Evolutionary conservation across 306 rosid species (phyloP).

Genomic region (Dryas octopetala): DNA sequence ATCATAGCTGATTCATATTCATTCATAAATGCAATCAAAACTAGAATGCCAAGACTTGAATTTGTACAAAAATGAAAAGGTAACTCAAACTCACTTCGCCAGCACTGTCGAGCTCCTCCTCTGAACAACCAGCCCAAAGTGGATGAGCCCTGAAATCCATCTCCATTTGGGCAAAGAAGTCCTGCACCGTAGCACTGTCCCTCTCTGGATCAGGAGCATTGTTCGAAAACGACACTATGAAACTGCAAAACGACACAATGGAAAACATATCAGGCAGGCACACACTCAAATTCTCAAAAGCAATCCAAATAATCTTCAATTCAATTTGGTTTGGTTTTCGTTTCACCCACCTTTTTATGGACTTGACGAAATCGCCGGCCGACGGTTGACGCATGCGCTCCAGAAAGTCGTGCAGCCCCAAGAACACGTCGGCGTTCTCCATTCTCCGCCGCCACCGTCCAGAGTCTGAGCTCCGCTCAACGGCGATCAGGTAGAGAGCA

Average conservation of each 20-base stretch:
- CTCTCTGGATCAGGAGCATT: slow-evolving; percentile 86
- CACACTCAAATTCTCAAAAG: neutral
- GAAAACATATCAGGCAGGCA: too few relatives aligned
- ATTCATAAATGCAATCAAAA: neutral
- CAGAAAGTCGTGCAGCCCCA: slow-evolving; percentile 88
- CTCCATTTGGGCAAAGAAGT: slow-evolving; percentile 82
- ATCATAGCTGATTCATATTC: neutral
- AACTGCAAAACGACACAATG: slow-evolving; percentile 47
- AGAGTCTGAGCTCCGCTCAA: neutral
- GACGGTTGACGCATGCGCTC: slow-evolving; percentile 98
- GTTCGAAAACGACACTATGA: slow-evolving; percentile 82
- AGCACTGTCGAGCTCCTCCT: slow-evolving; percentile 93
- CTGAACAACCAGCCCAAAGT: slow-evolving; percentile 93
- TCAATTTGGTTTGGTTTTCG: neutral
- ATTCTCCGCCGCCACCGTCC: slow-evolving; percentile 33
- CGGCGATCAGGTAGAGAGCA: neutral
- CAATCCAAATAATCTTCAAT: neutral
- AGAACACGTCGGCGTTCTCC: slow-evolving; percentile 90
- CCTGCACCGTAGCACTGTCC: slow-evolving; percentile 79
- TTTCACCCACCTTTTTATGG: slow-evolving; percentile 67
- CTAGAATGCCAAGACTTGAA: neutral
- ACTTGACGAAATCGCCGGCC: slow-evolving; percentile 93
- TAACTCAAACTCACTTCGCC: slow-evolving; percentile 73
- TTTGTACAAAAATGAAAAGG: too few relatives aligned
- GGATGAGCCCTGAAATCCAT: slow-evolving; percentile 93